Conservation (phyloP, 768 basidiomycete genomes). For the Suillus lakei region DNA sequence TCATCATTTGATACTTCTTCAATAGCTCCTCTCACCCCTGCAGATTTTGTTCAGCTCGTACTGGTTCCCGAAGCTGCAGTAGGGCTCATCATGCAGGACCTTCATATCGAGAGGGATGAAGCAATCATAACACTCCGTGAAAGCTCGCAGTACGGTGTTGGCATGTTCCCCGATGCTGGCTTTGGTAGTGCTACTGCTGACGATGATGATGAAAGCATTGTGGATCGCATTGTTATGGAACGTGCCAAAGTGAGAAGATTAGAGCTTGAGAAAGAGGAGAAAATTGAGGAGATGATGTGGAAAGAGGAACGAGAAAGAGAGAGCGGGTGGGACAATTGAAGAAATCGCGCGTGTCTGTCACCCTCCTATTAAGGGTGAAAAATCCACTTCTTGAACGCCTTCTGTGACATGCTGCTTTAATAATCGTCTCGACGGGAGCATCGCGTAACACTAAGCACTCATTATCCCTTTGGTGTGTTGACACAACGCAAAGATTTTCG, state of each 20-base stretch:
- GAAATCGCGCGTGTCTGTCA: no score
- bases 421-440: no score
- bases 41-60: slow-evolving; percentile 80
- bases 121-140: slow-evolving; percentile 70
- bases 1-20: slow-evolving; percentile 54
- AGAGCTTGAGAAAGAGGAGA: slow-evolving; percentile 47
- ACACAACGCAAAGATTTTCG: no score
- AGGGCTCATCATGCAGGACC: slow-evolving; percentile 80
- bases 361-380: no score
- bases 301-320: slow-evolving; percentile 25
- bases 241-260: slow-evolving; percentile 45
- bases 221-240: slow-evolving; percentile 48
- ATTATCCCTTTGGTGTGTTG: no score
- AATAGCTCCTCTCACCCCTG: slow-evolving; percentile 66
- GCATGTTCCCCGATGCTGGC: slow-evolving; percentile 71
- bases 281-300: slow-evolving; percentile 32
- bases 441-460: no score
- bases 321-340: no score
- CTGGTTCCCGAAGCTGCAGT: slow-evolving; percentile 88
- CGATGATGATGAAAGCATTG: slow-evolving; percentile 39
- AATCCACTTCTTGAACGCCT: no score
- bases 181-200: slow-evolving; percentile 33
- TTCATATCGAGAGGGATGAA: slow-evolving; percentile 44
- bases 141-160: slow-evolving; percentile 82
- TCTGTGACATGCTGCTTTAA: no score